Evolutionary conservation across 805 yeast genomes (phyloP), one percentile per base, ranked within the genome.

Genomic region (Candida sakaeoensis): DNA sequence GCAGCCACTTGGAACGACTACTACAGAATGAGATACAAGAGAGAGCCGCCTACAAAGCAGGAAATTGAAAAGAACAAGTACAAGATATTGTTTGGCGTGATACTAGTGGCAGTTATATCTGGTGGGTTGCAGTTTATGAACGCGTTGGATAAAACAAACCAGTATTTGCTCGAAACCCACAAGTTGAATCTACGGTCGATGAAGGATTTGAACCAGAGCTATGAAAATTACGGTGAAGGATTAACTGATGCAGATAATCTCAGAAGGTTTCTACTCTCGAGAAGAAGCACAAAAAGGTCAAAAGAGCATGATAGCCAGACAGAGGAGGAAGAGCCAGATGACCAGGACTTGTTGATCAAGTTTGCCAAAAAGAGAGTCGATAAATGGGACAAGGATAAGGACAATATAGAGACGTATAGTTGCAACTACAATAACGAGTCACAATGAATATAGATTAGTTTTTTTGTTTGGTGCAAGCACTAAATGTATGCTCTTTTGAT

Each of bases 1-100:
- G 82, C 85, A 0, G 80, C 80, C 1, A 74, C 75, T 0, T 79
- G 85, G 85, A 83, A 79, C 46, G 85, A 79, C 42, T 72, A 70
- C 52, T 73, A 77, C 65, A 53, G 58, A 29, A 63, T 70, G 65
- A 57, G 57, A 50, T 58, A 63, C 41, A 52, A 62, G 23, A 48
- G 68, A 18, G 39, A 44, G 14, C 70, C 70, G 4, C 74, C 69
- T 16, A 62, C 76, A 40, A 54, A 56, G 49, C 65, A 63, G 45
- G 65, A 66, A 49, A 44, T 63, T 47, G 63, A 63, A 57, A 69
- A 58, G 51, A 70, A 64, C 55, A 69, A 69, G 48, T 65, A 63
- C 59, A 61, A 59, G 51, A 65, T 72, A 3, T 47, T 68, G 39
- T 51, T 54, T 35, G 61, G 61, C 5, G 72, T 68, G 1, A 26